A percentile compares a stretch with the other conserved stretches of the same genome.
These are phyloP conservation scores for Cardiospermum halicacabum DNA, from an alignment of 345 rosid species.

Conservation along the genomic window DNA sequence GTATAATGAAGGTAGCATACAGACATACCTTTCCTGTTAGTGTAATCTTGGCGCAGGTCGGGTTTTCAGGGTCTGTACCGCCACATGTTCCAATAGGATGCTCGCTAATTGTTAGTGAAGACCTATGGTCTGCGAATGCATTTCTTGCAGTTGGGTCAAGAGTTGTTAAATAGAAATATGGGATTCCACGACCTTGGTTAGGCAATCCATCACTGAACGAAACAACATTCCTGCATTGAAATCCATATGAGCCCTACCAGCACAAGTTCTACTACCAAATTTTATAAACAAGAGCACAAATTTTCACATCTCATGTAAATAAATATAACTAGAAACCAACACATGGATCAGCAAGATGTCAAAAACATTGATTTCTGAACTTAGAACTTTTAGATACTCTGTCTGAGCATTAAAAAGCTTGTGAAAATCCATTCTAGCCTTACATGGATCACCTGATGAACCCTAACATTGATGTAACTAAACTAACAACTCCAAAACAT, in stretches of 20 bases:
- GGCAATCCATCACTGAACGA: constrained; percentile 86
- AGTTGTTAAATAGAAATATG: constrained; percentile 85
- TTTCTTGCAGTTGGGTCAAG: constrained; percentile 94
- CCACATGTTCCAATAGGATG: constrained; percentile 90
- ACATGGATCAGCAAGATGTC: not conserved
- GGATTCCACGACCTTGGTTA: constrained; percentile 57
- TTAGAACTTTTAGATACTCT: not conserved
- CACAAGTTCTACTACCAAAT: not conserved
- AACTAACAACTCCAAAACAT: not conserved
- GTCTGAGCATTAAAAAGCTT: not conserved
- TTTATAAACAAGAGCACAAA: not conserved
- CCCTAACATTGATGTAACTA: not conserved
- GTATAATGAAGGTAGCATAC: not conserved
- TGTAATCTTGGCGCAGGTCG: constrained; percentile 84
- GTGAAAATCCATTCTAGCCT: not conserved
- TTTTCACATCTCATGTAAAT: too few species aligned
- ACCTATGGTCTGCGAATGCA: constrained; percentile 64
- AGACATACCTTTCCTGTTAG: constrained; percentile 82
- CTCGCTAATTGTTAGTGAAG: constrained; percentile 81
- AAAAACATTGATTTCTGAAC: not conserved
- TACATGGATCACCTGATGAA: not conserved
- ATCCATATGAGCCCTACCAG: not conserved
- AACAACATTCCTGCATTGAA: constrained; percentile 67
- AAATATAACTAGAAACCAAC: not conserved
- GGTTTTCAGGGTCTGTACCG: constrained; percentile 79